Evolutionary conservation across 1,284 basidiomycete genomes (phyloP).

Genomic region (Boletus mariae): DNA sequence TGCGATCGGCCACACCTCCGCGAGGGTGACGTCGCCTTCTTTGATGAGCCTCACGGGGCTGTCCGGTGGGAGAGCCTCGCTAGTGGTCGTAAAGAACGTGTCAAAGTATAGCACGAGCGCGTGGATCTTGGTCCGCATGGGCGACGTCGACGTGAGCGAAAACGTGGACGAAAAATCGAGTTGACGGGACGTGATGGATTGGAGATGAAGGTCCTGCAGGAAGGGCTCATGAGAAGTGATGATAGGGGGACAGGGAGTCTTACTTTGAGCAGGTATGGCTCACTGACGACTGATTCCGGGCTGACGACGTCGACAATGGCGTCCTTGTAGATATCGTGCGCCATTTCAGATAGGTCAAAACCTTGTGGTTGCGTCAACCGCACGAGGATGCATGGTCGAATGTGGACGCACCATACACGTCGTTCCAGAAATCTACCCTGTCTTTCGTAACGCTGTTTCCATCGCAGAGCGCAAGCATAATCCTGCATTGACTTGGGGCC

Average conservation of each 20-base stretch:
- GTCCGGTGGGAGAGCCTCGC: conserved; percentile 49
- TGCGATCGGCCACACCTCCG: conserved; percentile 74
- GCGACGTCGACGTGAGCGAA: conserved; percentile 57
- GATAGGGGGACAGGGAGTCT: not conserved
- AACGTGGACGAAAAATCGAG: conserved; percentile 81
- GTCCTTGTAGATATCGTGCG: conserved; percentile 65
- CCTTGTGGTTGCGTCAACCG: conserved; percentile 42
- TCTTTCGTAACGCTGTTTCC: conserved; percentile 76
- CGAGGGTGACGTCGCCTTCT: conserved; percentile 59
- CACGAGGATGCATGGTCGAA: not conserved
- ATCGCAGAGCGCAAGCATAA: conserved; percentile 81
- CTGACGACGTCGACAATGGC: conserved; percentile 81
- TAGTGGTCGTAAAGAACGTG: conserved; percentile 77
- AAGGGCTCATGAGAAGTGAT: not conserved
- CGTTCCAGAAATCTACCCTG: conserved; percentile 84
- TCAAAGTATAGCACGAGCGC: conserved; percentile 94
- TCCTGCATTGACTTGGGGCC: conserved; percentile 87
- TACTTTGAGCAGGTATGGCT: conserved; percentile 69
- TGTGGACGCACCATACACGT: conserved; percentile 73
- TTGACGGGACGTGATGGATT: conserved; percentile 60
- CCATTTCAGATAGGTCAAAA: conserved; percentile 83
- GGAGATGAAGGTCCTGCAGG: conserved; percentile 66
- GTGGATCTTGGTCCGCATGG: conserved; percentile 63
- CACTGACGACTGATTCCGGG: conserved; percentile 66
- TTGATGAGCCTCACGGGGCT: conserved; percentile 52